phyloP scores from a whole-genome alignment of 2,329 filamentous ascomycete species.

The Mycogone perniciosa region DNA sequence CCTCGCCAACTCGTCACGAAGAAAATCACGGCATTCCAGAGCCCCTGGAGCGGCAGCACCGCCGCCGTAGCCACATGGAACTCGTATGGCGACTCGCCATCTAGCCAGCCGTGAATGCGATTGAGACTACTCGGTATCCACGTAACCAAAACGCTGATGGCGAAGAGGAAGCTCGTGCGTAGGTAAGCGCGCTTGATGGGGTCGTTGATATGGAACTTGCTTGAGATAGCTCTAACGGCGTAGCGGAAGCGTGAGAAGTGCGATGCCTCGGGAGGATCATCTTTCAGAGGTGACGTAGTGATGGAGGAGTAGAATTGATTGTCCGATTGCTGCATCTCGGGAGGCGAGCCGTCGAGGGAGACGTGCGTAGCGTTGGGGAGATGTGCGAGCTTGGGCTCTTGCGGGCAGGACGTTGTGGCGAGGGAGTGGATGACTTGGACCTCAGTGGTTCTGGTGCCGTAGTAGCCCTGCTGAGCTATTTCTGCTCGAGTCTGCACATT shows the following conservation, averaged over 20 bases:
- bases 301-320: conserved; percentile 30
- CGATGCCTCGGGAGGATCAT: conserved; percentile 10
- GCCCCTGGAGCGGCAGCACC: conserved; percentile 70
- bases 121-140: conserved; percentile 67
- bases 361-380: conserved; percentile 14
- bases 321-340: conserved; percentile 14
- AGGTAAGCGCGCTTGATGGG: conserved; percentile 56
- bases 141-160: conserved; percentile 53
- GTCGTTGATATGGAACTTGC: conserved; percentile 37
- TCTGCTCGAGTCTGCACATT: conserved; percentile 20
- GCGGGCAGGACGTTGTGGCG: conserved; percentile 15
- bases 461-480: conserved; percentile 31
- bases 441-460: conserved; percentile 48
- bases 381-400: conserved; percentile 20
- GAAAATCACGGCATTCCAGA: conserved; percentile 78
- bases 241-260: conserved; percentile 14
- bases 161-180: conserved; percentile 55
- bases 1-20: conserved; percentile 53
- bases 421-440: conserved; percentile 38
- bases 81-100: conserved; percentile 49
- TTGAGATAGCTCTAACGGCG: conserved; percentile 25
- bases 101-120: conserved; percentile 60
- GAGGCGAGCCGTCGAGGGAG: conserved; percentile 18
- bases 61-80: conserved; percentile 64
- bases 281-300: conserved; percentile 19